Base-by-base conservation (phyloP, 225 moss, liverwort and hornwort species). In the Physcomitrellopsis africana region DNA sequence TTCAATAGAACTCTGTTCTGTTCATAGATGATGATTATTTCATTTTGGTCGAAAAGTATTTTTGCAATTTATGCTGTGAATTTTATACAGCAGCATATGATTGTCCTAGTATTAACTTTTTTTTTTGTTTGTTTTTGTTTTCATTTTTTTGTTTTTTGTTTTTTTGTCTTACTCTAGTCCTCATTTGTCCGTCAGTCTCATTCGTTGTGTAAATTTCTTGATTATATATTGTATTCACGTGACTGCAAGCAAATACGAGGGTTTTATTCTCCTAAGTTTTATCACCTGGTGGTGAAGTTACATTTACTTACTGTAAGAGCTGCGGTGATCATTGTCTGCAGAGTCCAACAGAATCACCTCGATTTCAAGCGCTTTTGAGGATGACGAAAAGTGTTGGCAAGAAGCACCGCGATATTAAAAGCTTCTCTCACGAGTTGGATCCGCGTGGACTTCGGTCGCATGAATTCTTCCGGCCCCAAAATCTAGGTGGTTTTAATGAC, bases 321-420 rank as follows among this genome's bases (percentile, higher is more conserved):
- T 9, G 37, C 23, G 60, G 3, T 60, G 65, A 69, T n/a, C 54
- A 14, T 76, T 73, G 51, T 81, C 27, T 73, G 60, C 82, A 99
- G 99, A 99, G 99, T 83, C 99, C 99, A 67, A 93, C 99, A 41
- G 95, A 95, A 78, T 99, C 99, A 10, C 99, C 99, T 77, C 93
- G 99, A 84, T 99, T 95, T 75, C 92, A 92, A 87, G 99, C 99
- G 55, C 89, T 99, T 63, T 69, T 99, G 81, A 86, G 95, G 53
- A 86, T 99, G 93, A 99, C 95, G 1, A 89, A 86, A 65, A 83
- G 86, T 61, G 92, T 84, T 65, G 89, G 89, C 80, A 99, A 95
- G 78, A 86, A 86, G 48, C 93, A 79, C 58, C 92, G 82, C 75
- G 99, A 95, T 62, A 99, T 95, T 71, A 99, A 92, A 77, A 99